Conservation (phyloP, 495 filamentous ascomycete genomes). For the Penicillium steckii region DNA sequence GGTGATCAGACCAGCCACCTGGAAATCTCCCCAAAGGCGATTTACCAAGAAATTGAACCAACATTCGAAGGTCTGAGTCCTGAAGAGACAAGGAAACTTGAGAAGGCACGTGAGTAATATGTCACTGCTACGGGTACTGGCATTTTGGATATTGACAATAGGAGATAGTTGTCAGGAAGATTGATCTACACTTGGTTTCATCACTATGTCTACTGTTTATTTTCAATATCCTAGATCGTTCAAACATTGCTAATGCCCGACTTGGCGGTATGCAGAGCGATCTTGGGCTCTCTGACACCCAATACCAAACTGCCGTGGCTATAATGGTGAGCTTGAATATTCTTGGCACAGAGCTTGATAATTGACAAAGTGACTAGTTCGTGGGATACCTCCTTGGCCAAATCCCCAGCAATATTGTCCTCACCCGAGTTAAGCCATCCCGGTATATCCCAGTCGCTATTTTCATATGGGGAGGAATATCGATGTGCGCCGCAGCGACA, state of each 20-base stretch:
- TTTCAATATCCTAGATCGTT: constrained; percentile 29
- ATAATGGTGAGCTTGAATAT: constrained; percentile 13
- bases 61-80: constrained; percentile 1
- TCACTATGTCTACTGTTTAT: constrained; percentile 36
- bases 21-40: background rate
- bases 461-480: constrained; percentile 25
- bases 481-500: constrained; percentile 38
- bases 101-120: constrained; percentile 3
- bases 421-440: constrained; percentile 38
- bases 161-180: constrained; percentile 29
- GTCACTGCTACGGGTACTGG: background rate
- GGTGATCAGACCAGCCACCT: background rate
- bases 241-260: constrained; percentile 30
- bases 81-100: constrained; percentile 1
- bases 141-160: background rate
- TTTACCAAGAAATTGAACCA: background rate
- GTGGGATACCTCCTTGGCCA: constrained; percentile 50
- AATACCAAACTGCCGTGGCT: constrained; percentile 26
- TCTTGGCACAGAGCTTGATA: background rate
- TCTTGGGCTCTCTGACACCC: constrained; percentile 15
- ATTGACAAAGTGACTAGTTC: constrained; percentile 4
- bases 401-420: constrained; percentile 56
- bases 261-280: constrained; percentile 26
- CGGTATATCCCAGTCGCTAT: constrained; percentile 31
- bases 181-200: constrained; percentile 36